These are phyloP conservation scores for Tagetes erecta DNA, from an alignment of 129 eudicot genomes.

Conservation along the genomic window DNA sequence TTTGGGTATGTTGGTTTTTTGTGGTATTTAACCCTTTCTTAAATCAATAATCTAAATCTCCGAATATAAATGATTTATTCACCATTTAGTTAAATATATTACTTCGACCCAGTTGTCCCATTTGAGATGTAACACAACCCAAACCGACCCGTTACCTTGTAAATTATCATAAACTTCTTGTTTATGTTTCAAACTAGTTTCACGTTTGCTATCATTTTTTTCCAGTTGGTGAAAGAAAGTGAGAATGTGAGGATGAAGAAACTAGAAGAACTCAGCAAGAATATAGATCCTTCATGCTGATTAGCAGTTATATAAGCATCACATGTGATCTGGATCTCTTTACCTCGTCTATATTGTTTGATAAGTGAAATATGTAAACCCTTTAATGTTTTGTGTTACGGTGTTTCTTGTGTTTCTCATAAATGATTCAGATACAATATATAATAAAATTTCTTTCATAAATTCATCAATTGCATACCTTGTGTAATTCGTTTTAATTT, in stretches of 20 bases:
- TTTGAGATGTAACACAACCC: conserved; percentile 4
- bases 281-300: conserved; percentile 43
- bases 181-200: background rate
- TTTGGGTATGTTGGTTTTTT: background rate
- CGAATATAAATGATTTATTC: background rate
- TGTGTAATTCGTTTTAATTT: conserved; percentile 14
- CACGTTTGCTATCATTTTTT: conserved; percentile 3
- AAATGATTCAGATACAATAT: conserved; percentile 15
- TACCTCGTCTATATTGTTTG: conserved; percentile 16
- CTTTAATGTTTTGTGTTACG: conserved; percentile 11
- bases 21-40: background rate
- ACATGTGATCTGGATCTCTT: background rate
- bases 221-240: conserved; percentile 75
- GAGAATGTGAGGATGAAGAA: conserved; percentile 76
- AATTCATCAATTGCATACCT: conserved; percentile 25
- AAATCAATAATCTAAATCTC: background rate
- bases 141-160: background rate
- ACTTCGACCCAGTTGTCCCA: conserved; percentile 5
- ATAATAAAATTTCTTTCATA: background rate
- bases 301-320: conserved; percentile 19
- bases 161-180: background rate
- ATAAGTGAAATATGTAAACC: conserved; percentile 12
- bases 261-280: conserved; percentile 82
- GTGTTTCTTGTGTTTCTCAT: conserved; percentile 16
- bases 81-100: background rate